Evolutionary conservation across 2,329 filamentous ascomycete species (phyloP).

Genomic region (Pseudocercospora fuligena): DNA sequence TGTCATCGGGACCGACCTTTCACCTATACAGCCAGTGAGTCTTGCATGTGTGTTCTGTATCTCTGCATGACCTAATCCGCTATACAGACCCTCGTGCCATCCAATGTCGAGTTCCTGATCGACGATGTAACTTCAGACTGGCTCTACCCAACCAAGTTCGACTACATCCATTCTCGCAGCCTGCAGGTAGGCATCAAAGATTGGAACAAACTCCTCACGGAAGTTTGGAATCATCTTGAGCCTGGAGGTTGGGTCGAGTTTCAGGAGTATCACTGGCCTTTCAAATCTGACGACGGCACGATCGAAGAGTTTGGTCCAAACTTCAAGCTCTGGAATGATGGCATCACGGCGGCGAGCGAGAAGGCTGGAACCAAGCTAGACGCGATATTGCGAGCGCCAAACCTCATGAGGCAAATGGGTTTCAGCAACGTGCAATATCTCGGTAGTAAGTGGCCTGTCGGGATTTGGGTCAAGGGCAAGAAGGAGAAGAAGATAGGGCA

Average conservation of each 20-base stretch:
- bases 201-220: constrained; percentile 38
- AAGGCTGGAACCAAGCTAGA: not conserved
- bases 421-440: not conserved
- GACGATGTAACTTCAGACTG: constrained; percentile 52
- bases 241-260: constrained; percentile 26
- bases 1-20: constrained; percentile 48
- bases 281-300: not conserved
- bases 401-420: not conserved
- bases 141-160: constrained; percentile 43
- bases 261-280: constrained; percentile 12
- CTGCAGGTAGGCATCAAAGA: constrained; percentile 53
- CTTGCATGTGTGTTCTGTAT: not conserved
- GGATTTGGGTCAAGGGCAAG: not conserved
- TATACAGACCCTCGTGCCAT: constrained; percentile 46
- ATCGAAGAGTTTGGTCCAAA: not conserved
- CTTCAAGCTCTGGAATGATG: constrained; percentile 6
- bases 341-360: not conserved
- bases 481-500: constrained; percentile 6
- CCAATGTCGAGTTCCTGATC: constrained; percentile 54
- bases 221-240: constrained; percentile 20
- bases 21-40: constrained; percentile 52
- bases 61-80: not conserved
- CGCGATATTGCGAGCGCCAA: not conserved
- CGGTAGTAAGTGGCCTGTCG: not conserved
- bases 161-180: constrained; percentile 51